Conservation (phyloP, 352 stramenopile species). For the Globisporangium cylindrosporum region DNA sequence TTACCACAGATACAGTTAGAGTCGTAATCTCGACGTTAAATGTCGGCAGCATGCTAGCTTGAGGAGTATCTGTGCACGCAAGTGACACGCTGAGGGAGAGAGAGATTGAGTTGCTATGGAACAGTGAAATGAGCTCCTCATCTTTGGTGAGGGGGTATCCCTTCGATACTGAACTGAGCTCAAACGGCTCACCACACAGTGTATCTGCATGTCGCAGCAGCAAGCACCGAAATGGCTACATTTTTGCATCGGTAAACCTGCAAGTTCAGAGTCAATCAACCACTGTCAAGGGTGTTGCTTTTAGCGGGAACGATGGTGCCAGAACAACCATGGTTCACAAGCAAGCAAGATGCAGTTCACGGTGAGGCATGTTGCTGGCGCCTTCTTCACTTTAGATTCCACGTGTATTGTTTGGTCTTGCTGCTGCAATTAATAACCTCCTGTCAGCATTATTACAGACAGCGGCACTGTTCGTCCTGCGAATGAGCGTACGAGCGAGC, state of each 20-base stretch:
- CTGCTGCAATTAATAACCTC: constrained; percentile 6
- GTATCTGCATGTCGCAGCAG: neutral
- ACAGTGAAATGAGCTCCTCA: neutral
- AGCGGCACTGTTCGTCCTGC: neutral
- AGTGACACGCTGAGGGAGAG: neutral
- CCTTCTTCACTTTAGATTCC: constrained; percentile 2
- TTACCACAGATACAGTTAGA: neutral
- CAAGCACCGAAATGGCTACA: neutral
- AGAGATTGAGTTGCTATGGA: neutral
- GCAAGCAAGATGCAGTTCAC: neutral
- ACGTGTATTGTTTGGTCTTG: constrained; percentile 9
- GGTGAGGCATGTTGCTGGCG: neutral
- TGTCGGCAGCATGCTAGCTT: neutral
- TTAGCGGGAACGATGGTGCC: neutral
- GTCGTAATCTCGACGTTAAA: neutral
- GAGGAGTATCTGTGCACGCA: neutral
- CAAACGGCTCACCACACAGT: neutral
- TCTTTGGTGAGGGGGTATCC: neutral
- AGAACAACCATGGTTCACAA: neutral
- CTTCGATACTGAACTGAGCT: neutral
- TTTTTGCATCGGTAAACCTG: neutral
- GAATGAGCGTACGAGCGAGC: neutral
- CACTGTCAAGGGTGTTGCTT: neutral
- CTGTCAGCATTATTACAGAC: neutral
- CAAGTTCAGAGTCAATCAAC: neutral